Evolutionary conservation across 352 stramenopile genomes (phyloP), one percentile per base, ranked within the genome.

Genomic region (Globisporangium polare): DNA sequence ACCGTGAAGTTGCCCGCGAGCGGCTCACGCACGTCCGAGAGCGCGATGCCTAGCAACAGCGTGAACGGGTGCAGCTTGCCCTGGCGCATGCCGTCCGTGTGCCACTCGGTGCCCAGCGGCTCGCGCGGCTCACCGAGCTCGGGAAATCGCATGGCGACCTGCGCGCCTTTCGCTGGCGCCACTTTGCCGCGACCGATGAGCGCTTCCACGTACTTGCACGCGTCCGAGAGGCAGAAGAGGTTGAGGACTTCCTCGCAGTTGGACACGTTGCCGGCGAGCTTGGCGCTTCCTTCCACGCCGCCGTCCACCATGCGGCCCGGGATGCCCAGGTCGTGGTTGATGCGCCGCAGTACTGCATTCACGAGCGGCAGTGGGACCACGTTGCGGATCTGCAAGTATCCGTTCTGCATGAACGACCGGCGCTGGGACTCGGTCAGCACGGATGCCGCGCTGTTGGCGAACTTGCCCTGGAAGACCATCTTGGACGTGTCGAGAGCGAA

Each of bases 1-100:
- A 90, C 80, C 5, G 80, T 89, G 35, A 94, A 73, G 66, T 91
- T 94, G 3, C 82, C 80, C 4, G 72, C 75, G 2, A 89, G 67
- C 0, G 82, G 77, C 45, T 84, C 77, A 2, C 65, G 67, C 37
- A 87, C 74, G 24, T 91, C 82, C 7, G 82, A 94, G n/a, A 94
- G 67, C 39, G 84, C 67, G 24, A 94, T 66, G n/a, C 84, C 82
- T 0, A 79, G 65, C 17, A 94, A 62, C 20, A 92, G 66, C 8
- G 72, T 83, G 65, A 92, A 94, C 18, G 84, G 84, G 46, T 92
- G 82, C 29, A 75, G 66, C 52, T 74, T 78, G 52, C 82, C 80
- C 65, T 94, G 84, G 1, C 82, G 75, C 84, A 94, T 90, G 33
- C 82, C 84, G 50, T 92, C 84, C 20, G 80, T 94, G 69, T 94